Percentiles rank a stretch among this genome's conserved stretches.
phyloP scores from a whole-genome alignment of 768 basidiomycete genomes.

The Naematelia encephala region DNA sequence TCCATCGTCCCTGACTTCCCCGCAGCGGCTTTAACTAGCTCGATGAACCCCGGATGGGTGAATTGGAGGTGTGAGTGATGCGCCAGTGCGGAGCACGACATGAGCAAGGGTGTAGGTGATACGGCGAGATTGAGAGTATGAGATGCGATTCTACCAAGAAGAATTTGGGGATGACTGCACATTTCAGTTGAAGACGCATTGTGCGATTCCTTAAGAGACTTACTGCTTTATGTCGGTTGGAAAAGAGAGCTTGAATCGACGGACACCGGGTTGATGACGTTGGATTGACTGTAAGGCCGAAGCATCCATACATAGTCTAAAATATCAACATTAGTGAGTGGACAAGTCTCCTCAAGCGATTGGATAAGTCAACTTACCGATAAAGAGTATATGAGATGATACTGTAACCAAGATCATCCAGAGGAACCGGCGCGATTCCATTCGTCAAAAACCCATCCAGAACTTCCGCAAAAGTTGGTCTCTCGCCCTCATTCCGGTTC shows the following conservation, averaged over 20 bases:
- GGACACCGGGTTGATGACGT: background rate
- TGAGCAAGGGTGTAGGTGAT: slow-evolving; percentile 8
- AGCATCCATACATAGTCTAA: slow-evolving; percentile 11
- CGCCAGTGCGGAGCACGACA: slow-evolving; percentile 12
- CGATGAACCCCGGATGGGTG: slow-evolving; percentile 7
- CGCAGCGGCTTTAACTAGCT: slow-evolving; percentile 17
- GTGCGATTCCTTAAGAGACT: background rate
- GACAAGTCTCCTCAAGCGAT: too few species aligned
- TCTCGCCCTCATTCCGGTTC: background rate
- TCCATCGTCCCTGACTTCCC: slow-evolving; percentile 16
- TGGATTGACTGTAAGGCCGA: slow-evolving; percentile 1
- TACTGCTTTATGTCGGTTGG: slow-evolving; percentile 7
- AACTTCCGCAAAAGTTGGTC: slow-evolving; percentile 3
- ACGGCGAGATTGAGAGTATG: slow-evolving; percentile 10
- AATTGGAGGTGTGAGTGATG: slow-evolving; percentile 18
- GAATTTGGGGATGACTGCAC: slow-evolving; percentile 8
- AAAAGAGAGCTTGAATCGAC: background rate
- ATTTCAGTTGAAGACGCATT: background rate
- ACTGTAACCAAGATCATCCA: slow-evolving; percentile 12
- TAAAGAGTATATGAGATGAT: slow-evolving; percentile 8
- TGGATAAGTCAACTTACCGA: slow-evolving; percentile 10
- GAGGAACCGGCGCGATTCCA: background rate
- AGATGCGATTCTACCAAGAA: slow-evolving; percentile 10
- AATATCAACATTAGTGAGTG: background rate
- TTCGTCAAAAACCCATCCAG: slow-evolving; percentile 6